phyloP scores from a whole-genome alignment of 108 stramenopile genomes.

The Fragilariopsis cylindrus region DNA sequence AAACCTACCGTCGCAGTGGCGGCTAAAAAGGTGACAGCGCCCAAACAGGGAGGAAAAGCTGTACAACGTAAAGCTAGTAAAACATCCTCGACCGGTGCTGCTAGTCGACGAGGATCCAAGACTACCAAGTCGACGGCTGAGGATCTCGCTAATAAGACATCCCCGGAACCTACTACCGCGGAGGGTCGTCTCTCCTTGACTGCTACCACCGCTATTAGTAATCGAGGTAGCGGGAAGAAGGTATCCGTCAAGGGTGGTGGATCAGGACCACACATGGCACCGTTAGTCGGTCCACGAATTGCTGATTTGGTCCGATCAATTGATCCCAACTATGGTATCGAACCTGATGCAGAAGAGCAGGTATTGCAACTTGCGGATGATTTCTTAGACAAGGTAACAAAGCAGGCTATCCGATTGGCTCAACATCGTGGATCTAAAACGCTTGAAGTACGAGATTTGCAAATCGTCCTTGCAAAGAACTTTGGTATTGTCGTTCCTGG shows the following conservation, averaged over 20 bases:
- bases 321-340: conserved; percentile 74
- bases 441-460: conserved; percentile 79
- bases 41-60: conserved; percentile 9
- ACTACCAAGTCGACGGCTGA: conserved; percentile 6
- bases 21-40: not conserved
- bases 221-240: not conserved
- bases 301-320: conserved; percentile 58
- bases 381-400: conserved; percentile 76
- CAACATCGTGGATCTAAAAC: conserved; percentile 71
- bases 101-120: conserved; percentile 5
- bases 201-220: not conserved
- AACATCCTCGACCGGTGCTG: conserved; percentile 4
- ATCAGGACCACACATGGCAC: conserved; percentile 52
- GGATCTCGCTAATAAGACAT: not conserved
- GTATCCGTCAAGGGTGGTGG: conserved; percentile 4
- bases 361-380: conserved; percentile 75
- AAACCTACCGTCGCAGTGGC: not conserved
- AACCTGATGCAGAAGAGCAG: conserved; percentile 76
- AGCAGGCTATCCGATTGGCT: conserved; percentile 58
- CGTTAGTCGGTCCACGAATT: conserved; percentile 67
- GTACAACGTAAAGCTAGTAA: conserved; percentile 5
- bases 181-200: conserved; percentile 48
- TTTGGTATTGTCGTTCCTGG: conserved; percentile 81
- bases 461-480: conserved; percentile 76
- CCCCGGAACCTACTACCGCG: conserved; percentile 37